Base-by-base conservation (phyloP, 225 moss, liverwort and hornwort genomes). In the Lunularia cruciata region DNA sequence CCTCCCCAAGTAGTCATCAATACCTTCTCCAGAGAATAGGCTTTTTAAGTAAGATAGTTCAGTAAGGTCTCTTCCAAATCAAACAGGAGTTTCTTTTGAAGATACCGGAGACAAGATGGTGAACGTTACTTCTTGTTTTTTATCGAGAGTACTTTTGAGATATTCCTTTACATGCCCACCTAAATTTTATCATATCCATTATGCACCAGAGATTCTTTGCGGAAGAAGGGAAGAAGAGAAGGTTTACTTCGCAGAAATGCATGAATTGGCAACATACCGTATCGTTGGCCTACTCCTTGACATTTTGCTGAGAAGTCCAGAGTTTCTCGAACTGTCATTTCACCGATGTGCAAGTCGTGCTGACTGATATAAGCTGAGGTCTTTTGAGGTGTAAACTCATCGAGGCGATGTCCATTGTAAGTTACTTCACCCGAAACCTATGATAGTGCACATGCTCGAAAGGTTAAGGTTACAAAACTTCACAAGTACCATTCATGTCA, bases 281-380 rank as follows among this genome's bases (percentile, higher is more conserved):
- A 70, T 39, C 76, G 64, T 20, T 53, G 37, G 20, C 77, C 72
- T 20, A 72, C 77, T 40, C 72, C 77, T 52, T 77, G 77, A 45
- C 71, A 77, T 51, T 31, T 62, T 4, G 71, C 65, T 27, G 71
- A 77, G 72, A 65, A 77, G 42, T 77, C 77, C 53, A 77, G 37
- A 25, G 77, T 77, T 43, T 77, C 77, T 65, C 77, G 42, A 22
- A 77, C 77, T 5, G 77, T 77, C 77, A 77, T 72, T 32, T 72
- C 77, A 35, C 72, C 77, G 9, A 72, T 67, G 19, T 77, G 77
- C 63, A 77, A 38, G 30, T 77, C 77, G n/a, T 65, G 57, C 58
- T 77, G 77, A 25, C 77, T 77, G 37, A 77, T 67, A 48, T 77
- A 77, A 9, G 77, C 72, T 10, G 77, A 66, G 2, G 77, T 71